Evolutionary conservation across 768 basidiomycete genomes (phyloP).

Genomic region (Tubosaeta sp.): DNA sequence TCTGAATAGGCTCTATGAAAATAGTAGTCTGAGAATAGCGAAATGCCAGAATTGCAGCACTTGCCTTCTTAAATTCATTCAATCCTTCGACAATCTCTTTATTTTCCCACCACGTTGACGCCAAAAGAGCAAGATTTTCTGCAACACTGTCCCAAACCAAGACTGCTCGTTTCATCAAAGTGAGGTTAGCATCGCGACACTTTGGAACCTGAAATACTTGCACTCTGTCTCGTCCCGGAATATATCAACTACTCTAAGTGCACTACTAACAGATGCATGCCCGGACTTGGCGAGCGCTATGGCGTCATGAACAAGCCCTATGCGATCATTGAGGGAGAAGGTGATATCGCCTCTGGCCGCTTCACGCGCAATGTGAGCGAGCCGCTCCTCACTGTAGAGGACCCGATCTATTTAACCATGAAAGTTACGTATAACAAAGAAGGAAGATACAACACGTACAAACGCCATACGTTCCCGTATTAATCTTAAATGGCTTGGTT

Average conservation of each 20-base stretch:
- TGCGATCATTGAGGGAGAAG: slow-evolving; percentile 81
- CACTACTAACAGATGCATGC: slow-evolving; percentile 68
- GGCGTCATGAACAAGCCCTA: slow-evolving; percentile 84
- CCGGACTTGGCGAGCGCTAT: slow-evolving; percentile 81
- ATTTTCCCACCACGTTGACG: slow-evolving; percentile 83
- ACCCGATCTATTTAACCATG: slow-evolving; percentile 60
- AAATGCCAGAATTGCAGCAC: slow-evolving; percentile 16
- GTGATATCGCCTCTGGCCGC: slow-evolving; percentile 61
- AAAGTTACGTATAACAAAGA: background rate
- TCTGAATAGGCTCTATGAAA: slow-evolving; percentile 53
- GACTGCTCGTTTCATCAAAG: slow-evolving; percentile 39
- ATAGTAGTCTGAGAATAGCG: background rate
- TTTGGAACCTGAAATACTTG: slow-evolving; percentile 30
- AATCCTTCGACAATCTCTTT: slow-evolving; percentile 47
- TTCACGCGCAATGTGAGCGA: slow-evolving; percentile 74
- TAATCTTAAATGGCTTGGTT: slow-evolving; percentile 80
- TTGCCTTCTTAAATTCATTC: slow-evolving; percentile 57
- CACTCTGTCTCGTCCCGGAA: slow-evolving; percentile 76
- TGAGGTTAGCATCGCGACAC: background rate
- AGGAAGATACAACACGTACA: slow-evolving; percentile 48
- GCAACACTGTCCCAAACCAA: slow-evolving; percentile 78
- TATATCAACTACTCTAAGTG: slow-evolving; percentile 66
- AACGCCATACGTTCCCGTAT: slow-evolving; percentile 83
- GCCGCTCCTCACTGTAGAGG: slow-evolving; percentile 74
- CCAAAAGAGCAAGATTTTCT: slow-evolving; percentile 49